Base-by-base conservation (phyloP, 1,139 yeast genomes). In the Debaryomyces subglobosus region DNA sequence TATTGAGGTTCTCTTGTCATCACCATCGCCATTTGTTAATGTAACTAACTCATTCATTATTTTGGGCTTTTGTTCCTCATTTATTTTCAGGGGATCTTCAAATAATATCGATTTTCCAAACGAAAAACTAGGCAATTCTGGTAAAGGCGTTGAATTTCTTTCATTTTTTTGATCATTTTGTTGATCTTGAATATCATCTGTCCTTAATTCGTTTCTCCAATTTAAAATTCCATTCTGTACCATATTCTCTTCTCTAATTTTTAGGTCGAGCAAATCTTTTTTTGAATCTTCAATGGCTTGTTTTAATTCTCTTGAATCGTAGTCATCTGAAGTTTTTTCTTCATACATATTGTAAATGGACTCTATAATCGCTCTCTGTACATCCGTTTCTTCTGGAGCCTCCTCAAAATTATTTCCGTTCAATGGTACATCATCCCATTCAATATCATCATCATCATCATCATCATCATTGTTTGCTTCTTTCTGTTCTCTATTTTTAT, bases 381-480 rank as follows among this genome's bases (percentile, higher is more conserved):
- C 56, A 8, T 67, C 66, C 29, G 64, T 62, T 20, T 70, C 77
- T 44, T 69, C 74, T 37, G 56, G 58, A 0, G 60, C 56, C 44
- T 64, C 68, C 37, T 56, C 58, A 13, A 54, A 56, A 1, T 61
- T 56, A 15, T 63, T 65, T 10, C 15, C 18, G 6, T 21, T 24
- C 3, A 72, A 49, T 8, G 76, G 72, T 2, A 85, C 84, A 50
- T 85, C 90, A 53, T 85, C 90, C 79, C 86, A 85, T 32, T 82
- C 88, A 15, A 70, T 67, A 44, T 78, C 83, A 23, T 72, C 77
- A 9, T 61, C 69, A 1, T 63, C 74, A 3, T 60, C 68, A 8
- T 53, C 55, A 5, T 45, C 53, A 12, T 37, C 34, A 16, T 29
- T 18, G 15, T 24, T 46, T 3, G 33, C 40, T n/a, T 47, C 41